phyloP scores from a whole-genome alignment of 179 eudicot genomes.

The Vitellaria paradoxa region DNA sequence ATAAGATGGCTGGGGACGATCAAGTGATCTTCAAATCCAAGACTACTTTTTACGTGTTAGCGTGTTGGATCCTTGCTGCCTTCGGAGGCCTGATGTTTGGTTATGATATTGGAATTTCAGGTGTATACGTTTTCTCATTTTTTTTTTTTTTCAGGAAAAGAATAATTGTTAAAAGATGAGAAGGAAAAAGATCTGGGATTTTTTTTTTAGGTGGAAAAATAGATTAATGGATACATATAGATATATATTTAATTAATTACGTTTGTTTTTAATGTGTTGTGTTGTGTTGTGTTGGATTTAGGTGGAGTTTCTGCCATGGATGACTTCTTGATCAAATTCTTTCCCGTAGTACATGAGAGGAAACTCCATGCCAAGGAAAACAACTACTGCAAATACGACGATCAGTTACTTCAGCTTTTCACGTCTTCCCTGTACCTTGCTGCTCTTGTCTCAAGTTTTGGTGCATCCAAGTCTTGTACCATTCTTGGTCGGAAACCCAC shows the following conservation, averaged over 20 bases:
- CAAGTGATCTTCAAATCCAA: neutral
- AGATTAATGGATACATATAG: too few species aligned
- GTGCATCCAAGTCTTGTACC: constrained; percentile 18
- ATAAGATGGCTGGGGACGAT: neutral
- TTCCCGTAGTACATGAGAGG: constrained; percentile 44
- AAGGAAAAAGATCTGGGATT: too few species aligned
- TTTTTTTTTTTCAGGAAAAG: too few species aligned
- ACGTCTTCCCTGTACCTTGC: constrained; percentile 29
- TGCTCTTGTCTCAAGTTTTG: constrained; percentile 18
- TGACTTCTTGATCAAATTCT: constrained; percentile 55
- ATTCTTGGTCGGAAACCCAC: constrained; percentile 20
- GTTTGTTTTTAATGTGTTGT: too few species aligned
- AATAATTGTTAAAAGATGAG: too few species aligned
- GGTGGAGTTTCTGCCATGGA: constrained; percentile 51
- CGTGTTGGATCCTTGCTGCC: neutral
- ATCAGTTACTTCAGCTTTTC: constrained; percentile 61
- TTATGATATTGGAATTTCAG: constrained; percentile 1
- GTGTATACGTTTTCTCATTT: neutral
- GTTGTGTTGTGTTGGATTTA: neutral
- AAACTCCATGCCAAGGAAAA: constrained; percentile 43
- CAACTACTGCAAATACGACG: constrained; percentile 68
- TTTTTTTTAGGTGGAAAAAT: too few species aligned
- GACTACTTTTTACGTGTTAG: neutral
- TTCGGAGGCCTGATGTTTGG: constrained; percentile 9
- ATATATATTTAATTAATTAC: too few species aligned